These are phyloP conservation scores for Yamadazyma buinensis DNA, from an alignment of 1,139 yeast genomes.

Conservation along the genomic window DNA sequence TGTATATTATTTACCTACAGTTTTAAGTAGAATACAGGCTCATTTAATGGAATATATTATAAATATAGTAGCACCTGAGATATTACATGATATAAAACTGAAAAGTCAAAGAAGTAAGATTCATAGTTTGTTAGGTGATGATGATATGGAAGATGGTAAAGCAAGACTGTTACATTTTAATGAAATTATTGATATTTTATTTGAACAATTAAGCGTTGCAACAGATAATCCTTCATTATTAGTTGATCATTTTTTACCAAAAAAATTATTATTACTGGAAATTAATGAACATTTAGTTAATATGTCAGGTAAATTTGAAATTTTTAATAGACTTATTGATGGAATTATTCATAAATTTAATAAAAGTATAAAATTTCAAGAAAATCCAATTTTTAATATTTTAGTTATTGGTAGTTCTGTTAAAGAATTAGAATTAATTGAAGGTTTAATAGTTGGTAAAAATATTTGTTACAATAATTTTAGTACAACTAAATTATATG, in stretches of 20 bases:
- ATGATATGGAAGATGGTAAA: conserved; percentile 13
- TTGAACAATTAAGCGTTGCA: conserved; percentile 47
- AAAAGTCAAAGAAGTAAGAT: conserved; percentile 31
- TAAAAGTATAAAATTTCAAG: conserved; percentile 12
- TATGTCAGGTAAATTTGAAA: conserved; percentile 57
- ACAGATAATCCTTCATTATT: conserved; percentile 64
- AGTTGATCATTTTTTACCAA: conserved; percentile 74
- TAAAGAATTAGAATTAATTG: conserved; percentile 68
- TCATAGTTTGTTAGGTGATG: conserved; percentile 30
- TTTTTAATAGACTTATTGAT: conserved; percentile 51
- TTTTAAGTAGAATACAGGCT: conserved; percentile 50
- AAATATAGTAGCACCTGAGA: conserved; percentile 46
- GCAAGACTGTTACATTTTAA: conserved; percentile 8
- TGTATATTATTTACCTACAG: conserved; percentile 52
- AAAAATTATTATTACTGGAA: conserved; percentile 60
- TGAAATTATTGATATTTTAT: conserved; percentile 29
- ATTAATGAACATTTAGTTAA: conserved; percentile 51
- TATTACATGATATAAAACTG: conserved; percentile 27
- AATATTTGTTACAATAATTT: conserved; percentile 52
- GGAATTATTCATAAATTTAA: conserved; percentile 18
- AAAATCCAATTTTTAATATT: conserved; percentile 22
- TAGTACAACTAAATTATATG: conserved; percentile 58
- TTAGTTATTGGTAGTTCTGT: conserved; percentile 58
- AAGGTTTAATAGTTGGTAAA: conserved; percentile 64
- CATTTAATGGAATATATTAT: conserved; percentile 53